Percentiles rank a stretch among this genome's conserved stretches.
Conservation (phyloP, 2,329 filamentous ascomycete genomes). For the Diaporthe sp. region DNA sequence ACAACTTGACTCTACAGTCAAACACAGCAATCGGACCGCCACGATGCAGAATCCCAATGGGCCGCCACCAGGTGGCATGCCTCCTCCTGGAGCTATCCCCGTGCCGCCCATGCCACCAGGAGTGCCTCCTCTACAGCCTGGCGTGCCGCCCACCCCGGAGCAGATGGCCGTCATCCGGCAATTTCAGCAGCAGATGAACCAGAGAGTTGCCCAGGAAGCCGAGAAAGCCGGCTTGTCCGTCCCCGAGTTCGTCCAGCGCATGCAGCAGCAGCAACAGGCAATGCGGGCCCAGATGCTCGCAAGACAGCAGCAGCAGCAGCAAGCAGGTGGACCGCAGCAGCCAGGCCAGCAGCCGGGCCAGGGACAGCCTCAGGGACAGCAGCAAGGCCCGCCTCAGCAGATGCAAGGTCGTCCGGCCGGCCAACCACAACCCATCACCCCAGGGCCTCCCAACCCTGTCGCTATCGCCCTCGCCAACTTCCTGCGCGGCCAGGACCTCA, state of each 20-base stretch:
- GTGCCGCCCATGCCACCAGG: slow-evolving; percentile 43
- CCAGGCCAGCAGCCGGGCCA: slow-evolving; percentile 43
- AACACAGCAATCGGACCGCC: not conserved
- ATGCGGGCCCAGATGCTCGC: slow-evolving; percentile 58
- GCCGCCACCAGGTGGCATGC: slow-evolving; percentile 38
- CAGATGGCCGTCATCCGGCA: slow-evolving; percentile 76
- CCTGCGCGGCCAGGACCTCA: slow-evolving; percentile 85
- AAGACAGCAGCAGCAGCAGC: slow-evolving; percentile 52
- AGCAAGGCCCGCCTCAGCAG: slow-evolving; percentile 50
- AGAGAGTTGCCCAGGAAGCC: slow-evolving; percentile 85
- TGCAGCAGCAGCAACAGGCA: slow-evolving; percentile 68
- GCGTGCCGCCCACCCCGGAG: slow-evolving; percentile 70
- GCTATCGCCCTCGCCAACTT: slow-evolving; percentile 92
- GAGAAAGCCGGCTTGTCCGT: slow-evolving; percentile 87
- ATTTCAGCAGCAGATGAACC: slow-evolving; percentile 67
- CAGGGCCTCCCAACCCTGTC: slow-evolving; percentile 87
- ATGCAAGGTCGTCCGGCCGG: slow-evolving; percentile 56
- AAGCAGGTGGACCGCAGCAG: slow-evolving; percentile 42
- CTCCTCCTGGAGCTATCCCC: slow-evolving; percentile 34
- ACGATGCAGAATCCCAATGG: slow-evolving; percentile 35
- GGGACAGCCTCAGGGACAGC: slow-evolving; percentile 51
- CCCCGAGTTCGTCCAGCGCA: slow-evolving; percentile 82
- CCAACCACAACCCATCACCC: slow-evolving; percentile 76
- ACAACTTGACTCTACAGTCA: not conserved
- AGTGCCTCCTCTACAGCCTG: slow-evolving; percentile 43